Evolutionary conservation across 176 grass and related monocot species (phyloP).

Genomic region (Oryza officinalis): DNA sequence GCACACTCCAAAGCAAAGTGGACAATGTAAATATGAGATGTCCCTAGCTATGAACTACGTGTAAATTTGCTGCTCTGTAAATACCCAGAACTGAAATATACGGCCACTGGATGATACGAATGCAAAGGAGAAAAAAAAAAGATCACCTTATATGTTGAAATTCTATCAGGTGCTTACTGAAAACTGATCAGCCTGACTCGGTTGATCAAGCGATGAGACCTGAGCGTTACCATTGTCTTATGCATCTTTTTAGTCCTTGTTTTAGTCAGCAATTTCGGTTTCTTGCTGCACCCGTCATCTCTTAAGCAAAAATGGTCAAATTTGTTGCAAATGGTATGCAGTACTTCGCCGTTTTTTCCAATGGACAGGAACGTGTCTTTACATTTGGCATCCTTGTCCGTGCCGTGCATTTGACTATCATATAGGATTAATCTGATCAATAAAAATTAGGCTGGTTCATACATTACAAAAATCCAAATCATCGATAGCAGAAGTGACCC

Average conservation of each 20-base stretch:
- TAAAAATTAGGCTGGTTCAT: neutral
- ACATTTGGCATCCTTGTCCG: constrained; percentile 1
- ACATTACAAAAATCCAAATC: neutral
- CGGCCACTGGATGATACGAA: neutral
- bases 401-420: neutral
- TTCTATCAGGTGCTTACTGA: neutral
- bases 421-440: neutral
- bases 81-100: constrained; percentile 17
- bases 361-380: neutral
- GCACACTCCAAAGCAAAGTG: neutral
- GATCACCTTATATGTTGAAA: neutral
- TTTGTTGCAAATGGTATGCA: neutral
- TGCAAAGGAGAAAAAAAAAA: neutral
- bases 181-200: neutral
- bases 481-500: neutral
- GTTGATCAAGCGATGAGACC: neutral
- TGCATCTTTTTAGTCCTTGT: neutral
- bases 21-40: constrained; percentile 31
- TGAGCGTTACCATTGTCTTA: neutral
- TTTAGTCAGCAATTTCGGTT: neutral
- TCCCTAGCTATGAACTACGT: neutral
- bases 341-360: neutral
- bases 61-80: constrained; percentile 35
- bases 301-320: constrained; percentile 13
- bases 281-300: neutral